These are phyloP conservation scores for Vitis cinerea DNA, from an alignment of 164 flowering plant species.

Conservation along the genomic window DNA sequence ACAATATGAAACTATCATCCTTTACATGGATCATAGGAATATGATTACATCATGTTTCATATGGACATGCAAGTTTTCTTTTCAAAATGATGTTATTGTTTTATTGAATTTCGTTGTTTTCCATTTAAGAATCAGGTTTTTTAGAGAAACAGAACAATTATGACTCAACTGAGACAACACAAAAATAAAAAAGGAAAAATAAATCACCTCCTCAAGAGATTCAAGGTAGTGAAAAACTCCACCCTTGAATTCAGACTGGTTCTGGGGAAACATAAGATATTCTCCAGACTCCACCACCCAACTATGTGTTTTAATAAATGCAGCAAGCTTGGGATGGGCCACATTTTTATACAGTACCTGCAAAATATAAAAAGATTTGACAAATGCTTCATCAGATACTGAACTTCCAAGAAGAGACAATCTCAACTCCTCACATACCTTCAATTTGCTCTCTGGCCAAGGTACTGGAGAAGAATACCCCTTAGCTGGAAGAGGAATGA, in stretches of 20 bases:
- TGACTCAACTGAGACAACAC: neutral
- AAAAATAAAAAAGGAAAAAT: neutral
- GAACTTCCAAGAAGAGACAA: neutral
- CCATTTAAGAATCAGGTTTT: no score
- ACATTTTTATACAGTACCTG: conserved; percentile 77
- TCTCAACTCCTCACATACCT: conserved; percentile 39
- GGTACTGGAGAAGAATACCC: conserved; percentile 64
- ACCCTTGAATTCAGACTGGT: conserved; percentile 64
- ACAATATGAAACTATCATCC: no score
- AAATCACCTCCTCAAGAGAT: conserved; percentile 78
- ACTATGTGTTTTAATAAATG: conserved; percentile 53
- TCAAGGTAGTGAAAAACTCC: conserved; percentile 81
- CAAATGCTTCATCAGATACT: neutral
- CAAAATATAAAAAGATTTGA: conserved; percentile 15
- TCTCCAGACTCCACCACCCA: conserved; percentile 75
- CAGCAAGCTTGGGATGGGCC: conserved; percentile 86
- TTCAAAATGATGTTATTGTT: no score
- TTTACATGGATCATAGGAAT: no score
- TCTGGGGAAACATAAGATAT: conserved; percentile 70
- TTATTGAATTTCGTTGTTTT: no score
- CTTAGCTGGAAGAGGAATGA: conserved; percentile 78
- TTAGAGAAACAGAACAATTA: no score
- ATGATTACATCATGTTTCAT: no score
- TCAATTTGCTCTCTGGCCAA: conserved; percentile 88
- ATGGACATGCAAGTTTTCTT: no score